Conservation (phyloP, 2,329 filamentous ascomycete genomes). For the Corynespora cassiicola region DNA sequence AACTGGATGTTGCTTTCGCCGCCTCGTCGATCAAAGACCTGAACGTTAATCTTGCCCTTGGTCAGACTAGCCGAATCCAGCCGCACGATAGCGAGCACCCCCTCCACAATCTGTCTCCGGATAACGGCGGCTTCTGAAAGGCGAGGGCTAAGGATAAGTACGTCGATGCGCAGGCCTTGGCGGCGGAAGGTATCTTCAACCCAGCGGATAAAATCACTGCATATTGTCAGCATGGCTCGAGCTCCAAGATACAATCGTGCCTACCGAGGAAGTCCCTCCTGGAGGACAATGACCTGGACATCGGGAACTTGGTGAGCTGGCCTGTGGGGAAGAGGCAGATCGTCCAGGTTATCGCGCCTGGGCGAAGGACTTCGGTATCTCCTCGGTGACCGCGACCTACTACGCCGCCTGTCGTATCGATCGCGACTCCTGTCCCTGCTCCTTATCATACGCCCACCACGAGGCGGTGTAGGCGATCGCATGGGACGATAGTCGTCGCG, state of each 20-base stretch:
- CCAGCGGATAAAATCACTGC: slow-evolving; percentile 78
- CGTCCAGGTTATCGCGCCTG: slow-evolving; percentile 63
- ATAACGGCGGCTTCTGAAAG: slow-evolving; percentile 81
- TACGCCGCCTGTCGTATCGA: slow-evolving; percentile 59
- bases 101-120: slow-evolving; percentile 84
- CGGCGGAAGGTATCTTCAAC: slow-evolving; percentile 78
- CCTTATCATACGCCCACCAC: slow-evolving; percentile 42
- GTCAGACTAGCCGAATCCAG: slow-evolving; percentile 74
- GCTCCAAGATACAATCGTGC: too few species aligned
- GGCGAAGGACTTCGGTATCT: slow-evolving; percentile 75
- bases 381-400: slow-evolving; percentile 74
- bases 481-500: slow-evolving; percentile 66
- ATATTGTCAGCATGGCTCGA: slow-evolving; percentile 9
- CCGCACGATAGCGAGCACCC: slow-evolving; percentile 83
- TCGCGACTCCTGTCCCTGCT: slow-evolving; percentile 50
- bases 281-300: slow-evolving; percentile 83
- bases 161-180: slow-evolving; percentile 75
- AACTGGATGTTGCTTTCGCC: slow-evolving; percentile 80
- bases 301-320: slow-evolving; percentile 81
- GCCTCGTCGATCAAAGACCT: slow-evolving; percentile 81
- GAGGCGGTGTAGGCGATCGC: slow-evolving; percentile 55
- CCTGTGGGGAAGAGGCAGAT: slow-evolving; percentile 75
- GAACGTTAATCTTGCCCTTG: slow-evolving; percentile 76
- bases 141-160: slow-evolving; percentile 79
- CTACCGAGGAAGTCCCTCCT: slow-evolving; percentile 63